phyloP scores from a whole-genome alignment of 768 basidiomycete species.

The Zangia roseola region DNA sequence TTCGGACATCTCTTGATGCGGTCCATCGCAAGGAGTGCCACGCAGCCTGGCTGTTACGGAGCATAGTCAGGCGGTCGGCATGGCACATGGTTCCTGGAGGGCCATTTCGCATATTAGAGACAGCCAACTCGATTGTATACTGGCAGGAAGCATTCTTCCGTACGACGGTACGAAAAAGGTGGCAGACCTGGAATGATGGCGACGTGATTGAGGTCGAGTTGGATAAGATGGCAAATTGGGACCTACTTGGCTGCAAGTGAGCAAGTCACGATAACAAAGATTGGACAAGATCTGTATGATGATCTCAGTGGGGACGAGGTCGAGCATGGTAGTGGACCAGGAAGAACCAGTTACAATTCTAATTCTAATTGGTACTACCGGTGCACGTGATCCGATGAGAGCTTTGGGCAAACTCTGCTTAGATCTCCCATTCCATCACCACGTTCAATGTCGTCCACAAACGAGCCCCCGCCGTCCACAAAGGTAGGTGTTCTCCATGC shows the following conservation, averaged over 20 bases:
- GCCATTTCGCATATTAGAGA: conserved; percentile 43
- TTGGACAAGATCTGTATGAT: conserved; percentile 19
- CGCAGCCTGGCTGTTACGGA: conserved; percentile 38
- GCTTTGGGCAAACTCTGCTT: background rate
- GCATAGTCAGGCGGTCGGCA: conserved; percentile 36
- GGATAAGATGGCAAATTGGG: no score
- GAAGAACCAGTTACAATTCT: background rate
- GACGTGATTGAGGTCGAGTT: background rate
- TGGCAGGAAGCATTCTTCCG: conserved; percentile 35
- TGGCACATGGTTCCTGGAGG: conserved; percentile 25
- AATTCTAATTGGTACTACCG: no score
- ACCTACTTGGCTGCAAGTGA: conserved; percentile 30
- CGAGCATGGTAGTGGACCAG: conserved; percentile 3
- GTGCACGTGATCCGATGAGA: conserved; percentile 21
- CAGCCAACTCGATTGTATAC: conserved; percentile 46
- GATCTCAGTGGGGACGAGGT: conserved; percentile 26
- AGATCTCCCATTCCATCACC: background rate
- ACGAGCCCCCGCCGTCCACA: conserved; percentile 26
- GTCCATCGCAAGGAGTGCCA: conserved; percentile 43
- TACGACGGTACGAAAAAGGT: conserved; percentile 27
- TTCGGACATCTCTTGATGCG: conserved; percentile 32
- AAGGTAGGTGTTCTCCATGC: conserved; percentile 25
- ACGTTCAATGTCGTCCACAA: conserved; percentile 28
- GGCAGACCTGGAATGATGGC: conserved; percentile 32
- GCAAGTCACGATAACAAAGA: conserved; percentile 23